phyloP scores from a whole-genome alignment of 2,329 filamentous ascomycete genomes.

The Tolypocladium ovalisporum region DNA sequence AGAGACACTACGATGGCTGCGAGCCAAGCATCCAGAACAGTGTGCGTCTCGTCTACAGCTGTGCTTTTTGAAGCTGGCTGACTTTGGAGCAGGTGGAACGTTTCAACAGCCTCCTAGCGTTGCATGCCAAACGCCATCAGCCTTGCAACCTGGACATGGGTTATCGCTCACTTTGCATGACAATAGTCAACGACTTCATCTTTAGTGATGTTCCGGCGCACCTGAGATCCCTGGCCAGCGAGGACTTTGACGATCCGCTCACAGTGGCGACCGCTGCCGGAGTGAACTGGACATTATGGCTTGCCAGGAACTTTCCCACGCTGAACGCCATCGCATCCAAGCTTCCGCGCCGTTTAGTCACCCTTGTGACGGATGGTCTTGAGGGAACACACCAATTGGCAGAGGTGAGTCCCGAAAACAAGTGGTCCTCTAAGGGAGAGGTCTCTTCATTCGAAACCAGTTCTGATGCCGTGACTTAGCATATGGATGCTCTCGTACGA shows the following conservation, averaged over 20 bases:
- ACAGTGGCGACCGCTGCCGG: not conserved
- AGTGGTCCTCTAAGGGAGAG: not conserved
- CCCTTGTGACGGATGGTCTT: not conserved
- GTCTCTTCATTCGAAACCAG: not conserved
- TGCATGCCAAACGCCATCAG: not conserved
- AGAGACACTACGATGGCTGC: not conserved
- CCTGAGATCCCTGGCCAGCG: not conserved
- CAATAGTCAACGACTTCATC: not conserved
- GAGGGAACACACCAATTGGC: not conserved
- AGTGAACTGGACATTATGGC: not conserved
- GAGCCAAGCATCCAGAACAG: not conserved
- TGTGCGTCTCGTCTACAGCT: not conserved
- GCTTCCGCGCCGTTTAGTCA: not conserved
- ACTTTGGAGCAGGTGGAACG: not conserved
- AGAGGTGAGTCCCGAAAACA: not conserved
- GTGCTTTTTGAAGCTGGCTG: not conserved
- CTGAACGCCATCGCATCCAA: not conserved
- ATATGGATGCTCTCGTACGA: not conserved
- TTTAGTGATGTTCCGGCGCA: not conserved
- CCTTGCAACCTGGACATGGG: not conserved
- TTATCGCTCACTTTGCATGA: not conserved
- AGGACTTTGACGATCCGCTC: not conserved
- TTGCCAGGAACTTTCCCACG: not conserved
- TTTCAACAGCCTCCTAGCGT: not conserved
- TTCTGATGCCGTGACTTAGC: not conserved